Base-by-base conservation (phyloP, 495 filamentous ascomycete species). In the Hypomontagnella monticulosa region DNA sequence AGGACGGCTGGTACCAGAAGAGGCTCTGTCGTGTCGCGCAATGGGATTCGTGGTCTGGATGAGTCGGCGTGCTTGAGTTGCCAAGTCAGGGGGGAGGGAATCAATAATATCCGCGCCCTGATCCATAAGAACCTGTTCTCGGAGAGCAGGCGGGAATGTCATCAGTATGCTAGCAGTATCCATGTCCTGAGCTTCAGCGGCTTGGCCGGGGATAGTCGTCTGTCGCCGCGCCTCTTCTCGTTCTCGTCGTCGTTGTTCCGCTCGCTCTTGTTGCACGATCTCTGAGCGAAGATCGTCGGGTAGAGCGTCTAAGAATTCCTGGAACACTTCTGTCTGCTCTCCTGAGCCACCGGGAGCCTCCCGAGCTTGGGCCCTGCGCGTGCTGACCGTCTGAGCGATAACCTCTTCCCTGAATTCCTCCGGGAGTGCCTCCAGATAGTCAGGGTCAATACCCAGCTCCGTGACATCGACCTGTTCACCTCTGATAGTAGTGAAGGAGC, bases 351-450 rank as follows among this genome's bases (percentile, higher is more conserved):
- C 67, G 6, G 75, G 75, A n/a, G 82, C 83, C 30, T 83, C 82
- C 12, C 87, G 85, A 61, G 91, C 91, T 75, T 93, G 85, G 5
- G 89, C 88, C 67, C 95, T 89, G 50, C 94, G 87, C 51, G 94
- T 87, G 42, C 89, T 89, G 62, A 96, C 80, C 53, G 96, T 92
- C 43, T 91, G 86, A 76, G 93, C 92, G 37, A 99, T 89, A 23
- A 97, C 95, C 72, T 99, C 95, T 75, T 98, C 94, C 23, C 95
- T 85, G 48, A 97, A 86, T 38, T 98, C 95, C 59, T 99, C 95
- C 0, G 95, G 95, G 14, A 99, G 81, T 36, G 93, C 96, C 54
- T 95, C 92, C 2, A 99, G 85, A 75, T 96, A 99, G 38, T 93
- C 93, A 11, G 91, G 85, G 69, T 99, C 95, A 58, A 99, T 97